These are phyloP conservation scores for Termitomyces sp. DNA, from an alignment of 768 basidiomycete genomes.

Conservation along the genomic window DNA sequence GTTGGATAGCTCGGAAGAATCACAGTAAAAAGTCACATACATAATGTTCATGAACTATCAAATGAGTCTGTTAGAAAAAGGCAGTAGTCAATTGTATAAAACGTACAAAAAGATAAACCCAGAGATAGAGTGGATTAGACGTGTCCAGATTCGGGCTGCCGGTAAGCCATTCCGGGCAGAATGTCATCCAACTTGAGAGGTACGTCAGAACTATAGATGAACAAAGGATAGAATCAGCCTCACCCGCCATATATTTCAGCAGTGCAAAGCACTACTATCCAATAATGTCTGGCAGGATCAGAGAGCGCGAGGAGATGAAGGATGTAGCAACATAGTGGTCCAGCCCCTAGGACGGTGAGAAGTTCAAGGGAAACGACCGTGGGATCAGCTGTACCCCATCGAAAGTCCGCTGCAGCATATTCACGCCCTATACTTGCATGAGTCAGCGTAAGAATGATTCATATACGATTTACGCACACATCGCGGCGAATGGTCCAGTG, in stretches of 20 bases:
- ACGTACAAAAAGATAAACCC: constrained; percentile 79
- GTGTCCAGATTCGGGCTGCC: constrained; percentile 71
- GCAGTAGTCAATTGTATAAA: neutral
- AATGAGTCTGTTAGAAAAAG: neutral
- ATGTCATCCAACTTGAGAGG: constrained; percentile 75
- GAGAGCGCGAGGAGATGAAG: constrained; percentile 59
- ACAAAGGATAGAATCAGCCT: constrained; percentile 13
- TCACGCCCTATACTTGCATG: constrained; percentile 60
- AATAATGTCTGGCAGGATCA: constrained; percentile 71
- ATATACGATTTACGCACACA: constrained; percentile 51
- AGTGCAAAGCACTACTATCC: constrained; percentile 76
- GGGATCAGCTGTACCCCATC: constrained; percentile 80
- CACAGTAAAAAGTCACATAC: constrained; percentile 37
- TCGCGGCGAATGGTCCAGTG: constrained; percentile 62
- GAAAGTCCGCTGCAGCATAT: constrained; percentile 74
- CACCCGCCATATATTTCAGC: constrained; percentile 79
- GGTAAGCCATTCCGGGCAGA: constrained; percentile 82
- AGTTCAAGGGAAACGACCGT: constrained; percentile 82
- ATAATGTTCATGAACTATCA: constrained; percentile 76
- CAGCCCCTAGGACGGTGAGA: constrained; percentile 77
- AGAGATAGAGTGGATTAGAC: constrained; percentile 66
- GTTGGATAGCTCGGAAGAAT: constrained; percentile 1
- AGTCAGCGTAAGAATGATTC: neutral
- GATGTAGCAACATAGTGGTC: constrained; percentile 72
- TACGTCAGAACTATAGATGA: neutral